Conservation (phyloP, 805 yeast species). For the Yarrowia sp. region DNA sequence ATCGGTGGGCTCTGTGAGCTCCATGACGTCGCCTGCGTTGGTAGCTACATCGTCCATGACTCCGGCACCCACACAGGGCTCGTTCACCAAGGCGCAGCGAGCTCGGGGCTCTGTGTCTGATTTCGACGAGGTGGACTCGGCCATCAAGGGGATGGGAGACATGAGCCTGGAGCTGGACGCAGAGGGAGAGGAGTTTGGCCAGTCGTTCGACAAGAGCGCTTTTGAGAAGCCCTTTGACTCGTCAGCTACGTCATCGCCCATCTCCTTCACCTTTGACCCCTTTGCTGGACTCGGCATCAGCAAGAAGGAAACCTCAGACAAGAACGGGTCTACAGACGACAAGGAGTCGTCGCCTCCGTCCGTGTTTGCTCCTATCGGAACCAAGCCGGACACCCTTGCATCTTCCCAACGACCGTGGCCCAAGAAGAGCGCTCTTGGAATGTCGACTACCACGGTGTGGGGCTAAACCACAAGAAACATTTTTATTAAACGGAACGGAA, state of each 20-base stretch:
- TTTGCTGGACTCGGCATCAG: constrained; percentile 20
- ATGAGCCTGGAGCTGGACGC: constrained; percentile 18
- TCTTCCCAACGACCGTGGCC: constrained; percentile 25
- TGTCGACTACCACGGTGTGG: constrained; percentile 21
- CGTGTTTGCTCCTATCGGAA: constrained; percentile 24
- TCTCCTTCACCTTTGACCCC: constrained; percentile 25
- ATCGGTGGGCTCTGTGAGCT: constrained; percentile 10
- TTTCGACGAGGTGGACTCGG: constrained; percentile 25
- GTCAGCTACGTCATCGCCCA: constrained; percentile 21
- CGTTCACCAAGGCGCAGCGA: not conserved
- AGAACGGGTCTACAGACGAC: not conserved
- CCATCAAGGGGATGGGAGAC: constrained; percentile 22
- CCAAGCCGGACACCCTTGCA: constrained; percentile 25
- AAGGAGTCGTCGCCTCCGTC: constrained; percentile 15
- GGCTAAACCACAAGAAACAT: constrained; percentile 4
- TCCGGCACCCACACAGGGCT: not conserved
- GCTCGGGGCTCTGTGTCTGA: not conserved
- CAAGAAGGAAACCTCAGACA: not conserved
- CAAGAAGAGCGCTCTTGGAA: constrained; percentile 22
- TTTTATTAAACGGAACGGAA: constrained; percentile 25
- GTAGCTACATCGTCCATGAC: constrained; percentile 1
- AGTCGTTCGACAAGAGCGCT: constrained; percentile 1
- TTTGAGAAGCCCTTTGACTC: not conserved
- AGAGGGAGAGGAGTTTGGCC: not conserved
- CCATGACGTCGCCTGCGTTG: constrained; percentile 1